A percentile compares a stretch with the other conserved stretches of the same genome.
Evolutionary conservation across 2,329 filamentous ascomycete genomes (phyloP).

Genomic region (Cryphonectria naterciae): DNA sequence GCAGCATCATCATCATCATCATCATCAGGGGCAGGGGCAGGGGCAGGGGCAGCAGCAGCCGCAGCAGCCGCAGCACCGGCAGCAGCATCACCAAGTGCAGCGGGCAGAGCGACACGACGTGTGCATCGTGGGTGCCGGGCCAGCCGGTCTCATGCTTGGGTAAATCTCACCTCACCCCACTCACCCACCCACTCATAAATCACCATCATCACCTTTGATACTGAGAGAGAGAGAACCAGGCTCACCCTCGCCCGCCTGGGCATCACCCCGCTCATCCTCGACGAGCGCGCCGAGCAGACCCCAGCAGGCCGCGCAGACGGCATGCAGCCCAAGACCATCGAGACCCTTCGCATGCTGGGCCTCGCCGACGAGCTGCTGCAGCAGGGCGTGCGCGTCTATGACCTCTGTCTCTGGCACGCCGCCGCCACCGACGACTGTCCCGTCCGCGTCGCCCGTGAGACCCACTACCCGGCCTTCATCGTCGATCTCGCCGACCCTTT

Average conservation of each 20-base stretch:
- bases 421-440: background rate
- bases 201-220: background rate
- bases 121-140: slow-evolving; percentile 59
- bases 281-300: slow-evolving; percentile 71
- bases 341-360: slow-evolving; percentile 70
- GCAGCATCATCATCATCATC: slow-evolving; percentile 33
- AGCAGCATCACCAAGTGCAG: slow-evolving; percentile 37
- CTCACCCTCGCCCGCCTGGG: slow-evolving; percentile 50
- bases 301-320: slow-evolving; percentile 70
- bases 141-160: slow-evolving; percentile 60
- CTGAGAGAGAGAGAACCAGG: slow-evolving; percentile 8
- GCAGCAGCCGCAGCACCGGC: background rate
- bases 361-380: slow-evolving; percentile 65
- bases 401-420: slow-evolving; percentile 48
- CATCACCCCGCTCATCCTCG: slow-evolving; percentile 67
- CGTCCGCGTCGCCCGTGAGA: slow-evolving; percentile 56
- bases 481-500: slow-evolving; percentile 41
- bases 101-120: slow-evolving; percentile 44
- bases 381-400: slow-evolving; percentile 66
- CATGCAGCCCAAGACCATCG: slow-evolving; percentile 73
- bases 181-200: background rate
- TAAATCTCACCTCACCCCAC: slow-evolving; percentile 32
- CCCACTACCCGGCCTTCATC: slow-evolving; percentile 34
- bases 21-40: background rate
- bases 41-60: background rate